phyloP scores from a whole-genome alignment of 257 asterid species.

The Eucommia ulmoides region DNA sequence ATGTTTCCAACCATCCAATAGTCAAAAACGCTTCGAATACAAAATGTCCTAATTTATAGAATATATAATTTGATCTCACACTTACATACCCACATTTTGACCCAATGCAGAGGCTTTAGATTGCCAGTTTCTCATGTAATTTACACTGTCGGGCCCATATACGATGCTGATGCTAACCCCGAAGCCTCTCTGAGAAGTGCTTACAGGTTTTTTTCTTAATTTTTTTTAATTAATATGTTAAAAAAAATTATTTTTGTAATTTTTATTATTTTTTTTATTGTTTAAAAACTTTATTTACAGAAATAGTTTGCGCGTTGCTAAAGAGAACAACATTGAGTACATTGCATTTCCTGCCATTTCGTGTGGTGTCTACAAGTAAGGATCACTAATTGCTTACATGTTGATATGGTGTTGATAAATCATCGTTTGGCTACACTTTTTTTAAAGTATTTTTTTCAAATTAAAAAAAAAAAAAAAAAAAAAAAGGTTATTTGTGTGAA shows the following conservation, averaged over 20 bases:
- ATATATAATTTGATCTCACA: background rate
- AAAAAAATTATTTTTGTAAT: no score
- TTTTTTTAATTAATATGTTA: background rate
- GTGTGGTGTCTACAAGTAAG: conserved; percentile 79
- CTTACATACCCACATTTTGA: conserved; percentile 13
- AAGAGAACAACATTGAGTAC: conserved; percentile 58
- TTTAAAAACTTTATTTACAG: no score
- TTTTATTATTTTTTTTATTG: no score
- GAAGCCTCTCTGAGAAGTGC: conserved; percentile 60
- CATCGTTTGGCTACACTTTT: no score
- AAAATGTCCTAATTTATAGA: background rate
- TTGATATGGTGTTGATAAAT: no score
- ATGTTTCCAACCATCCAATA: no score
- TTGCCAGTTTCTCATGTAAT: conserved; percentile 93
- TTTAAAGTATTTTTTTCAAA: no score
- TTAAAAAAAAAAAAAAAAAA: no score
- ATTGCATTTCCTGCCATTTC: conserved; percentile 92
- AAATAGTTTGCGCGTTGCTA: conserved; percentile 69
- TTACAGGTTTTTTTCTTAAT: conserved; percentile 41
- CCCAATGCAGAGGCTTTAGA: conserved; percentile 57
- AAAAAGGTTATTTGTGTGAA: no score
- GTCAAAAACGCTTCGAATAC: no score
- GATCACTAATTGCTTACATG: no score
- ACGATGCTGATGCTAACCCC: conserved; percentile 43
- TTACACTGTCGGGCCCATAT: conserved; percentile 93